Evolutionary conservation across 139 green algal species (phyloP), one percentile per base, ranked within the genome.

Genomic region (Coelastrella sp.): DNA sequence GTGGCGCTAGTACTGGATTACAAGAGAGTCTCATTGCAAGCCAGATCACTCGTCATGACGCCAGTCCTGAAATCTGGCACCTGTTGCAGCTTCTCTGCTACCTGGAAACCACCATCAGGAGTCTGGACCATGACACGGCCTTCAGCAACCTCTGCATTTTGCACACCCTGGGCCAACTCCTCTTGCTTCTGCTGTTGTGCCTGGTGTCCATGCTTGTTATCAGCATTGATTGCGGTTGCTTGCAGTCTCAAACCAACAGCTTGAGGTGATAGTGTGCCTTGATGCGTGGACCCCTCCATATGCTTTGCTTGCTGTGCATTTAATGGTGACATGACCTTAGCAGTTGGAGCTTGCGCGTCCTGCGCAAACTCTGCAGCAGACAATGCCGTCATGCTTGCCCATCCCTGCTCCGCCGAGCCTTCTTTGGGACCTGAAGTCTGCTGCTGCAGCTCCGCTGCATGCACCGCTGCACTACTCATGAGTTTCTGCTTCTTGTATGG

Each of bases 331-430:
- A 70, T 14, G 12, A 70, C 12, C 12, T 17, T 70, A 61, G 76
- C 76, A 82, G 24, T 17, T 60, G 76, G 24, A 17, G 76, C 76
- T n/a, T 57, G 24, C 4, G 35, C 1, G 25, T 60, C 76, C 25
- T 59, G 76, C 76, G 14, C 59, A 17, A 87, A n/a, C 19, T 59
- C 60, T 57, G 81, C 81, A 59, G 61, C 81, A 87, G 75, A 87
- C 81, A 58, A 87, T 10, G 81, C 19, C 14, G 81, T 60, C 81
- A 87, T 87, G n/a, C n/a, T 59, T 11, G 81, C 59, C 19, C 76
- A n/a, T 17, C 81, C 60, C 8, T 74, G 59, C 25, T 76, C 11
- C 7, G 70, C 70, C 17, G 70, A 25, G 15, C 70, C 70, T 78
- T 78, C 70, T 12, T 25, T n/a, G n/a, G 8, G 4, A 78, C 22